phyloP scores from a whole-genome alignment of 208 protist genomes.

The Blechomonas ayalai region DNA sequence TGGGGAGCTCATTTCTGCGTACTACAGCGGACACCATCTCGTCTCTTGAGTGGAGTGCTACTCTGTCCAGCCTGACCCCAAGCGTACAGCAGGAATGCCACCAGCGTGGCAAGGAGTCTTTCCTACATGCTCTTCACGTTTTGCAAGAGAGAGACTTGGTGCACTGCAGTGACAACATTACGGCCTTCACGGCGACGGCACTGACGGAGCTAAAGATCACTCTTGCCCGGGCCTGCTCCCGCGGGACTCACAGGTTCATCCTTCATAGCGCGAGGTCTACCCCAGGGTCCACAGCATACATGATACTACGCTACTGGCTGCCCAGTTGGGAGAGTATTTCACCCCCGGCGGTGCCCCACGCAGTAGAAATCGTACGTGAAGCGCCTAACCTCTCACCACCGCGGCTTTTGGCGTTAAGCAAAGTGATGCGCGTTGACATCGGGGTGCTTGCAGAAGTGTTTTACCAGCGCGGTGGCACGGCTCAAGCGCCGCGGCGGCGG shows the following conservation, averaged over 20 bases:
- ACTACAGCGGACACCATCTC: conserved; percentile 2
- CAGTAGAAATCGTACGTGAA: conserved; percentile 10
- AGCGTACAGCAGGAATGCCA: conserved; percentile 38
- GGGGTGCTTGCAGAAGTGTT: conserved; percentile 30
- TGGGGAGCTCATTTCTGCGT: conserved; percentile 10
- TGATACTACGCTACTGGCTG: conserved; percentile 63
- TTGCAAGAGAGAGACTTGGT: conserved; percentile 42
- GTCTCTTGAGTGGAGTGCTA: conserved; percentile 28
- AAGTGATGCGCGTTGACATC: conserved; percentile 24
- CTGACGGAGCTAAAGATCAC: conserved; percentile 13
- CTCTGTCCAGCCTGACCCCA: conserved; percentile 34
- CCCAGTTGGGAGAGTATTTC: conserved; percentile 1
- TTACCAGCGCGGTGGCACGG: conserved; percentile 27
- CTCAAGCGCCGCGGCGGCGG: conserved; percentile 2
- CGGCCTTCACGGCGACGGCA: conserved; percentile 11
- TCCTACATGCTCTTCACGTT: conserved; percentile 24
- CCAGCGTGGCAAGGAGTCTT: conserved; percentile 17
- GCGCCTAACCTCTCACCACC: conserved; percentile 27
- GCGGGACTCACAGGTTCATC: conserved; percentile 9
- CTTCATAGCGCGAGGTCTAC: conserved; percentile 3
- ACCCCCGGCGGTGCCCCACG: neutral
- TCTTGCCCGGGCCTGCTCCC: conserved; percentile 2
- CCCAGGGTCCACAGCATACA: conserved; percentile 17
- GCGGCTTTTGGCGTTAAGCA: conserved; percentile 33
- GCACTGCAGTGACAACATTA: conserved; percentile 8